Evolutionary conservation across 2,329 filamentous ascomycete genomes (phyloP).

Genomic region (Phoma sp.): DNA sequence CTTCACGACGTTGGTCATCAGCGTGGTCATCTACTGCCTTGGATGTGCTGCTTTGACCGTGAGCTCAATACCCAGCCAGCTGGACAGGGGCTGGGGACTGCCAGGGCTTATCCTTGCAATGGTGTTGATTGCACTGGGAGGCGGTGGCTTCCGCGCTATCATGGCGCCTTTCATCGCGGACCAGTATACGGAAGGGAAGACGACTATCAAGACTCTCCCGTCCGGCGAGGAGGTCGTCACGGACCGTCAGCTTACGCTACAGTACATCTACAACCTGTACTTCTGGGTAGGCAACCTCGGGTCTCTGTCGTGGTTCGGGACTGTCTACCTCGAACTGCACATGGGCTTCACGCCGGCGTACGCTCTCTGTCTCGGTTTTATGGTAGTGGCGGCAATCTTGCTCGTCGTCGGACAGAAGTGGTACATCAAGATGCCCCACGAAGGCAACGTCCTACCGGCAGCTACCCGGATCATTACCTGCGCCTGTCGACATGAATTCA

Average conservation of each 20-base stretch:
- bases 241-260: conserved; percentile 42
- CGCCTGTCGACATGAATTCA: conserved; percentile 36
- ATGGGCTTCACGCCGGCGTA: conserved; percentile 72
- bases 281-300: conserved; percentile 65
- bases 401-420: conserved; percentile 48
- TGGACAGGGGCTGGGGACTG: conserved; percentile 33
- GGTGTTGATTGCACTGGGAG: conserved; percentile 49
- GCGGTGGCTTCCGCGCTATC: conserved; percentile 47
- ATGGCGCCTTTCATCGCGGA: conserved; percentile 48
- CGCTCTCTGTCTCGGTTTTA: conserved; percentile 67
- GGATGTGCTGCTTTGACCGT: conserved; percentile 32
- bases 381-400: conserved; percentile 65
- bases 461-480: conserved; percentile 35
- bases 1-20: conserved; percentile 45
- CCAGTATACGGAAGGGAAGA: conserved; percentile 37
- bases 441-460: conserved; percentile 33
- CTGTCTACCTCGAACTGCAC: conserved; percentile 71
- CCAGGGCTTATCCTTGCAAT: conserved; percentile 39
- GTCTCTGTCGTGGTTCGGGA: conserved; percentile 68
- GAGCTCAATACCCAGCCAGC: conserved; percentile 25
- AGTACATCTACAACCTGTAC: conserved; percentile 50
- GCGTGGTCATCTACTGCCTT: conserved; percentile 36
- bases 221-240: conserved; percentile 45
- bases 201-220: conserved; percentile 29
- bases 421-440: conserved; percentile 30